Conservation (phyloP, 2,329 filamentous ascomycete genomes). For the Lecanicillium sp. region DNA sequence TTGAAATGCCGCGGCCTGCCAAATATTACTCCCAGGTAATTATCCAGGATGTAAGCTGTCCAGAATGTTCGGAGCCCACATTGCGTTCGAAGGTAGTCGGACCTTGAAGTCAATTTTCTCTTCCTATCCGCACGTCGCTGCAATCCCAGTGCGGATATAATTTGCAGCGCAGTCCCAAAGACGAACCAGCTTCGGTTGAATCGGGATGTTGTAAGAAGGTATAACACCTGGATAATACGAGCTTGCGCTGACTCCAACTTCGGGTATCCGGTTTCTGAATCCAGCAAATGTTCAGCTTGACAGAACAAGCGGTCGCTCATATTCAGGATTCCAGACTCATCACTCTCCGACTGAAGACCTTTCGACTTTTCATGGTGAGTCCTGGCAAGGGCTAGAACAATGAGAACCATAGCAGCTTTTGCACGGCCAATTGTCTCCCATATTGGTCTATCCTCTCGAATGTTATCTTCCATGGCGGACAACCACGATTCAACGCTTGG, state of each 20-base stretch:
- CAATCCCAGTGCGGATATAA: conserved; percentile 37
- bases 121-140: conserved; percentile 18
- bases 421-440: conserved; percentile 32
- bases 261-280: conserved; percentile 44
- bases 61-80: conserved; percentile 52
- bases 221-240: conserved; percentile 49
- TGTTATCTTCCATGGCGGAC: conserved; percentile 28
- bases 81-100: conserved; percentile 39
- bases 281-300: conserved; percentile 31
- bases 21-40: conserved; percentile 55
- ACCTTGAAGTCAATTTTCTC: conserved; percentile 9
- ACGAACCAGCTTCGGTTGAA: conserved; percentile 55
- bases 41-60: conserved; percentile 55
- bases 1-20: conserved; percentile 53
- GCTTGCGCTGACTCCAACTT: conserved; percentile 50
- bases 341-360: conserved; percentile 13
- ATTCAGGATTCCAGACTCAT: conserved; percentile 17
- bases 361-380: conserved; percentile 34
- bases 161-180: conserved; percentile 49
- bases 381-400: conserved; percentile 38
- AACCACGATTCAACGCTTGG: conserved; percentile 44
- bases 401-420: conserved; percentile 38
- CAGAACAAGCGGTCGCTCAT: conserved; percentile 35
- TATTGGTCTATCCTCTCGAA: conserved; percentile 26
- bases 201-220: conserved; percentile 49